Evolutionary conservation across 169 alveolate species (phyloP).

Genomic region (Cryptosporidium andersoni): DNA sequence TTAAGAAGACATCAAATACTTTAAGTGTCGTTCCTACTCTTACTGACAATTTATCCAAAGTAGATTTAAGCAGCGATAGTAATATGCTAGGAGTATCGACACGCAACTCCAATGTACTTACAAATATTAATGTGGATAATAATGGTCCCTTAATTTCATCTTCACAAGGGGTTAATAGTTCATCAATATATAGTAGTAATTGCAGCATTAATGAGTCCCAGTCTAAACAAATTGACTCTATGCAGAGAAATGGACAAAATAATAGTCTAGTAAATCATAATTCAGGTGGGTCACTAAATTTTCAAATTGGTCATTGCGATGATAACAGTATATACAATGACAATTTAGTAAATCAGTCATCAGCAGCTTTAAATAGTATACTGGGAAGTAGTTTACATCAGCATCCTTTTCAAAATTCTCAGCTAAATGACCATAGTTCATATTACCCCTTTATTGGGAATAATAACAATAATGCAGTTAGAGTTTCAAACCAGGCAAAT

Average conservation of each 20-base stretch:
- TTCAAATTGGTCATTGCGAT: no score
- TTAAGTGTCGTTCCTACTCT: not conserved
- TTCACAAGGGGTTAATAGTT: no score
- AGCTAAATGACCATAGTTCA: not conserved
- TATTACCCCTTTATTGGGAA: not conserved
- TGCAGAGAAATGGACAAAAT: not conserved
- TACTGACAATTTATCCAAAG: not conserved
- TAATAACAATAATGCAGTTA: not conserved
- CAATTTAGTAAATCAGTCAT: not conserved
- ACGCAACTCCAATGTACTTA: not conserved
- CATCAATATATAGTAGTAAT: no score
- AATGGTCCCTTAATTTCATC: no score
- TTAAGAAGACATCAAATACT: constrained; percentile 27
- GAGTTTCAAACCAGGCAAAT: constrained; percentile 1
- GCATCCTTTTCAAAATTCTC: not conserved
- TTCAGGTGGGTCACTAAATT: not conserved
- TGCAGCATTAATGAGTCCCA: no score
- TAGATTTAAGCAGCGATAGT: constrained; percentile 7
- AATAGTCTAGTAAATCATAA: not conserved
- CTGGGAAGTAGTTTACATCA: not conserved
- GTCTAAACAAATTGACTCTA: not conserved
- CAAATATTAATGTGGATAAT: not conserved
- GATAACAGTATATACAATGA: no score
- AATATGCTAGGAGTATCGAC: not conserved
- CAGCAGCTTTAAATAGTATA: not conserved